These are phyloP conservation scores for Nothomitra cinnamomea DNA, from an alignment of 2,329 filamentous ascomycete genomes.

Conservation along the genomic window DNA sequence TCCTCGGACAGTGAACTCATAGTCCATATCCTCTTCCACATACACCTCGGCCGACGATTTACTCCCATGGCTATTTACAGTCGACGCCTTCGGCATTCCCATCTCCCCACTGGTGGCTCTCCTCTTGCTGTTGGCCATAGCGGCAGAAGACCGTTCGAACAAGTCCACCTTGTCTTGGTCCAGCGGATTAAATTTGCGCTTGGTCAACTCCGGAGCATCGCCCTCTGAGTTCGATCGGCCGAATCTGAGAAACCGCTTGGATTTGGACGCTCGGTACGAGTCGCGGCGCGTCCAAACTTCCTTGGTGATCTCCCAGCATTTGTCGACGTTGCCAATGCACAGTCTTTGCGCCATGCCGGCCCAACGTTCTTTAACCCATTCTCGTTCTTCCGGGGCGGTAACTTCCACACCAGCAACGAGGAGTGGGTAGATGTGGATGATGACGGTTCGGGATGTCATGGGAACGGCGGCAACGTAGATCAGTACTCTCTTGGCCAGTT, in stretches of 20 bases:
- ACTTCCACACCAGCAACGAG: constrained; percentile 51
- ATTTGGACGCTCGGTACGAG: constrained; percentile 27
- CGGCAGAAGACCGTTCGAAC: not conserved
- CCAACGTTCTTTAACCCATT: constrained; percentile 50
- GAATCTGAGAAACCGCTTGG: constrained; percentile 16
- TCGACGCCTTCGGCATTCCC: constrained; percentile 7
- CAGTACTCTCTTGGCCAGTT: constrained; percentile 44
- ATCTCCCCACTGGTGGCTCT: constrained; percentile 8
- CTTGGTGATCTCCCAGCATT: constrained; percentile 44
- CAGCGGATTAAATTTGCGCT: constrained; percentile 16
- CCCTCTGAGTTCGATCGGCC: constrained; percentile 12
- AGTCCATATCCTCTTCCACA: constrained; percentile 30
- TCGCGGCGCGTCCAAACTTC: constrained; percentile 52
- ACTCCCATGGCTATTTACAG: constrained; percentile 4
- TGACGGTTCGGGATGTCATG: constrained; percentile 41
- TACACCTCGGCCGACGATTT: constrained; percentile 15
- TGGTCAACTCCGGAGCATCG: constrained; percentile 7
- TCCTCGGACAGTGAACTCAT: constrained; percentile 47
- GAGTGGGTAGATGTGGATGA: constrained; percentile 54
- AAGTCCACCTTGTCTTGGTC: constrained; percentile 5
- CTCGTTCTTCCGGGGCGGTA: constrained; percentile 38
- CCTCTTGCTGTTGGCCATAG: constrained; percentile 5
- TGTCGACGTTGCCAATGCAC: constrained; percentile 50
- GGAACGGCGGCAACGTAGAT: constrained; percentile 46
- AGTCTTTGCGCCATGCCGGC: constrained; percentile 40